Evolutionary conservation across 2,329 filamentous ascomycete genomes (phyloP), one percentile per base, ranked within the genome.

Genomic region (Fusarium equiseti): DNA sequence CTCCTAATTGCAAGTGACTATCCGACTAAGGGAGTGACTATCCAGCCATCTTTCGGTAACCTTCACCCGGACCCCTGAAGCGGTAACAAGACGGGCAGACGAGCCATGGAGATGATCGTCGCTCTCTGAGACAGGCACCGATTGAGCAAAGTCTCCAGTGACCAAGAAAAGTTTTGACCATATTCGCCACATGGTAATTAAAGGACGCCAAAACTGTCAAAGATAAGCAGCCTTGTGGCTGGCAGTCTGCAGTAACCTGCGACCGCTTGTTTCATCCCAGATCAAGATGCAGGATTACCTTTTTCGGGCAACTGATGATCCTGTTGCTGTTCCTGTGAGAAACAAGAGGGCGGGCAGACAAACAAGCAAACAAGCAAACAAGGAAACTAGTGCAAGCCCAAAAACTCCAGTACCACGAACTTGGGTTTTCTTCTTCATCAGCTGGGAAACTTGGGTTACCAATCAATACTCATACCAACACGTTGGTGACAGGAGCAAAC

Each of bases 231-330:
- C 50, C 46, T 26, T 38, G 44, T 42, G 38, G 59, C 54, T 65
- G 10, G 29, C 18, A 38, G 18, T 48, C 66, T 60, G 44, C 15
- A 29, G 45, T n/a, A n/a, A n/a, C 18, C 52, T 50, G 52, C 57
- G 56, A 62, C 59, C 52, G 65, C 64, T 32, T 64, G 73, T 72
- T 75, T 75, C 72, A 75, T 70, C 50, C 35, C 53, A 58, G 62
- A 64, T 59, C 48, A 52, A 65, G 53, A 59, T 66, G 26, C 43
- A 60, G 20, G 32, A 49, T 66, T 59, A 18, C 57, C 38, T 35
- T 45, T 50, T 15, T 27, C 27, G 29, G 50, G 13, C 38, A 53
- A 43, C 32, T n/a, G 26, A 51, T 35, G 32, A 42, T 35, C 50
- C 22, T 54, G 22, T 22, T 40, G 10, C 12, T 32, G 22, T 35